Base-by-base conservation (phyloP, 2,329 filamentous ascomycete species). In the Cladophialophora yegresii region DNA sequence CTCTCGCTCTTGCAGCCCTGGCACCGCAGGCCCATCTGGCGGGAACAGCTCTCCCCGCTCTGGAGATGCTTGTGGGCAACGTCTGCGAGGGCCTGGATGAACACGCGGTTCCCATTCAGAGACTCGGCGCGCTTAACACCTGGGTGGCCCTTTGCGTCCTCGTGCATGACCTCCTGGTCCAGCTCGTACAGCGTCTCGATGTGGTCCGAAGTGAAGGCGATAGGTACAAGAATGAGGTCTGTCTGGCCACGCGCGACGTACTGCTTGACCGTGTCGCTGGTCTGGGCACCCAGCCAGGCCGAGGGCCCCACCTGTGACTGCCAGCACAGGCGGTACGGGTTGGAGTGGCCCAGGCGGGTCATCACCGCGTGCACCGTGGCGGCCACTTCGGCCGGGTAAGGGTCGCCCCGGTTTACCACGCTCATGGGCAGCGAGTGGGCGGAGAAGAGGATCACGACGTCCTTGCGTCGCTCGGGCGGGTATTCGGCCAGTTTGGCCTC, bases 201-300 rank as follows among this genome's bases (percentile, higher is more conserved):
- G 75, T 99, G 95, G 73, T 99, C 95, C n/a, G 91, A 96, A 0
- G 95, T 99, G 76, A 99, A 99, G 5, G 95, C 95, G 69, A 99
- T 96, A 0, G 95, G 95, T 62, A 99, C 92, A 6, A 99, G 83
- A 1, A 97, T 83, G 61, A 99, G 83, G 74, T 99, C 92, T 61
- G 89, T 96, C 74, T 97, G 91, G 0, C 93, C 95, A 77, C 95
- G 92, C 74, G 90, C 87, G 70, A 98, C 87, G 75, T 97, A 96
- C 65, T 92, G 85, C 74, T 93, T 87, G 10, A 99, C 95, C 0
- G 93, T 93, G 70, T 89, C 87, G 65, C 89, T 88, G 0, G 95
- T 99, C 77, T 99, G 95, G 10, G 95, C 93, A 23, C 95, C 95
- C 8, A 99, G 83, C 95, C 95, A 99, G 22, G 95, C 90, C 30